Conservation (phyloP, 371 early-diverging fungal species). For the Gilbertella persicaria region DNA sequence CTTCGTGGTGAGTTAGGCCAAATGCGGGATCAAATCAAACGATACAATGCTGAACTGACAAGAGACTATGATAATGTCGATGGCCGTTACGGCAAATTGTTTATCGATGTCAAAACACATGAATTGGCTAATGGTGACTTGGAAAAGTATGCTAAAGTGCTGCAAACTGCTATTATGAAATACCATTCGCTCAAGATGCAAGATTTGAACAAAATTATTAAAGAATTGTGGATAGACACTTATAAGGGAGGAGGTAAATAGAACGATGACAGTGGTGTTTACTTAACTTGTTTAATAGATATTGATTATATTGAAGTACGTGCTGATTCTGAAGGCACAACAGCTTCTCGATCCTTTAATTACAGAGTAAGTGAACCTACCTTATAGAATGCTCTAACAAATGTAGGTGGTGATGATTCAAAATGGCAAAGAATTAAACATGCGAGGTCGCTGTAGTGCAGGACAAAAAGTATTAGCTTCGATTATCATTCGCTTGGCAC, state of each 20-base stretch:
- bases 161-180: conserved; percentile 93
- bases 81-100: conserved; percentile 61
- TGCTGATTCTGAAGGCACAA: conserved; percentile 76
- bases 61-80: conserved; percentile 82
- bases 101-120: conserved; percentile 73
- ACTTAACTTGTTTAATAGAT: conserved; percentile 51
- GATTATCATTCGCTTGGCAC: conserved; percentile 96
- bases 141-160: conserved; percentile 82
- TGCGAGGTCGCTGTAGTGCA: conserved; percentile 98
- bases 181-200: conserved; percentile 97
- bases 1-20: conserved; percentile 88
- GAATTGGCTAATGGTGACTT: conserved; percentile 83
- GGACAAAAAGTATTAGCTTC: conserved; percentile 99
- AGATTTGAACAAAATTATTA: conserved; percentile 96
- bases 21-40: conserved; percentile 68
- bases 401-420: conserved; percentile 95
- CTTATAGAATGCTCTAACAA: background rate
- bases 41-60: conserved; percentile 64
- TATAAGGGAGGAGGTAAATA: conserved; percentile 94
- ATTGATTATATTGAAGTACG: conserved; percentile 96
- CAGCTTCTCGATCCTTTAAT: conserved; percentile 78
- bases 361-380: conserved; percentile 72
- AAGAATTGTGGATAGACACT: conserved; percentile 96
- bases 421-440: conserved; percentile 89
- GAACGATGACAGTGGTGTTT: background rate